A percentile compares a stretch with the other conserved stretches of the same genome.
These are phyloP conservation scores for Vigna hirtella DNA, from an alignment of 306 rosid species.

Conservation along the genomic window DNA sequence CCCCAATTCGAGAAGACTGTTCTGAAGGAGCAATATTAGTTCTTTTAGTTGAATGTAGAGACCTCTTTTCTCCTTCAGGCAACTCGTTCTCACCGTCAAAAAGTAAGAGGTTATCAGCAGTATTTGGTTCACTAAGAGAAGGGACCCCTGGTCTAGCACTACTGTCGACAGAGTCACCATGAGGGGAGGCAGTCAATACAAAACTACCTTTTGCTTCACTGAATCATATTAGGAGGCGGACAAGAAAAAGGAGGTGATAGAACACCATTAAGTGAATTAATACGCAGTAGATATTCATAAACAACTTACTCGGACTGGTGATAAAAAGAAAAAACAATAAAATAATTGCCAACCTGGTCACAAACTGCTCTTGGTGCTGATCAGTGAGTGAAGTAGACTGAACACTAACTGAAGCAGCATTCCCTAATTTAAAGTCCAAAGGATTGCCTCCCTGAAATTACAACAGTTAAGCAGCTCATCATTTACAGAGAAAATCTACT, in stretches of 20 bases:
- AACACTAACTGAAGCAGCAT: constrained; percentile 90
- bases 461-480: constrained; percentile 38
- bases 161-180: constrained; percentile 98
- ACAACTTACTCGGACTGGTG: constrained; percentile 31
- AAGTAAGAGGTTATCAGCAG: constrained; percentile 93
- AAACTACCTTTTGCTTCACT: constrained; percentile 99
- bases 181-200: constrained; percentile 97
- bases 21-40: constrained; percentile 72
- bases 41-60: constrained; percentile 67
- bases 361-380: constrained; percentile 91
- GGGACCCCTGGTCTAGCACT: constrained; percentile 92
- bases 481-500: constrained; percentile 24
- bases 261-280: constrained; percentile 14
- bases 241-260: constrained; percentile 31
- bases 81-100: constrained; percentile 81
- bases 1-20: constrained; percentile 89
- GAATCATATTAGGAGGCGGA: constrained; percentile 41
- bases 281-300: constrained; percentile 36
- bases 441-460: constrained; percentile 95
- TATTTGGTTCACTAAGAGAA: constrained; percentile 82
- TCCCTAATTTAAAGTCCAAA: constrained; percentile 86
- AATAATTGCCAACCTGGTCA: constrained; percentile 70
- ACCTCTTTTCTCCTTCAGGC: constrained; percentile 70
- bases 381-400: constrained; percentile 96
- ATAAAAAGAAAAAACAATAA: not conserved